Percentiles rank a stretch among this genome's conserved stretches.
These are phyloP conservation scores for Psilocybe cyanescens DNA, from an alignment of 768 basidiomycete species.

Conservation along the genomic window DNA sequence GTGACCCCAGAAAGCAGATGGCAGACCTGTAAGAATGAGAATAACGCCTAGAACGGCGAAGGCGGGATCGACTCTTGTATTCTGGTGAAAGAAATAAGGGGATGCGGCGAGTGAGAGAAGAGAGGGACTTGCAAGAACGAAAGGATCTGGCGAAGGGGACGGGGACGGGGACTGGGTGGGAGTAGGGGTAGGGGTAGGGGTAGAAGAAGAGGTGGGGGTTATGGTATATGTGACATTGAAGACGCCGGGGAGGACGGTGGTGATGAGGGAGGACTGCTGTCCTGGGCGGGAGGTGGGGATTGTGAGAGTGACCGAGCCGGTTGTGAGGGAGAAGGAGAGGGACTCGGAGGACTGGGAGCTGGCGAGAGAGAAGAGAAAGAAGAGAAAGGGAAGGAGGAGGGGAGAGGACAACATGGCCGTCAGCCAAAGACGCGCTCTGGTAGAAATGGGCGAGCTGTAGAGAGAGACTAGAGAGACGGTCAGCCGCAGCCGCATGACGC, in stretches of 20 bases:
- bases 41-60: slow-evolving; percentile 89
- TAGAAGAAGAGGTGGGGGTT: slow-evolving; percentile 45
- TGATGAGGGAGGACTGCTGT: slow-evolving; percentile 49
- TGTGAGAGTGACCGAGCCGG: slow-evolving; percentile 47
- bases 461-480: slow-evolving; percentile 15
- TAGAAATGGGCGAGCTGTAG: slow-evolving; percentile 18
- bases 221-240: slow-evolving; percentile 66
- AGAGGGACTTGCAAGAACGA: slow-evolving; percentile 39
- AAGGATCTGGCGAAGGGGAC: slow-evolving; percentile 47
- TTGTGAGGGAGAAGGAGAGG: slow-evolving; percentile 59
- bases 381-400: slow-evolving; percentile 8
- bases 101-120: background rate
- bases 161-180: slow-evolving; percentile 47
- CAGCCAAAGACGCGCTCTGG: slow-evolving; percentile 22
- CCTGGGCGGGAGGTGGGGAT: slow-evolving; percentile 54
- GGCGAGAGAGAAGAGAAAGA: slow-evolving; percentile 23
- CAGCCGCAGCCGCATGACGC: slow-evolving; percentile 18
- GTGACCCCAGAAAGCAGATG: slow-evolving; percentile 90
- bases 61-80: slow-evolving; percentile 80
- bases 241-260: slow-evolving; percentile 60
- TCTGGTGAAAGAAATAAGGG: slow-evolving; percentile 41
- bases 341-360: slow-evolving; percentile 33
- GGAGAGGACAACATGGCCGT: slow-evolving; percentile 26
- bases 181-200: slow-evolving; percentile 39
- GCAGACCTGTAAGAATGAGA: slow-evolving; percentile 88